Evolutionary conservation across 2,329 filamentous ascomycete species (phyloP), one percentile per base, ranked within the genome.

Genomic region (Pseudocercospora fuligena): DNA sequence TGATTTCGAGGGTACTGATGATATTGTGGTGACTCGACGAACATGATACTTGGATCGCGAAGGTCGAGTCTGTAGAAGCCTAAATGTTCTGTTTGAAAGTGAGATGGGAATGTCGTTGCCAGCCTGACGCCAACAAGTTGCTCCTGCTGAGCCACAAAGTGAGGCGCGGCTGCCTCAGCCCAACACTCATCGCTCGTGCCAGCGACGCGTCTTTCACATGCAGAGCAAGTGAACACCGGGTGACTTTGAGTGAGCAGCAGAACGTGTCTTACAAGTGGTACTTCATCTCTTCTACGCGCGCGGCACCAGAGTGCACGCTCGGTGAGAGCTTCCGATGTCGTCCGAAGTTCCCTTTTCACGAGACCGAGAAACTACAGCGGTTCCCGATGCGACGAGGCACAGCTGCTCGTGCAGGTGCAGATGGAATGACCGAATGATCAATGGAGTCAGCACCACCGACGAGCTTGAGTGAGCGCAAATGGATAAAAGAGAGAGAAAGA

Each of bases 101-200:
- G 19, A 25, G 40, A 60, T 46, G 58, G 7, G 58, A 47, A 31
- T 33, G 46, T 29, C 51, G 51, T 29, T 60, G 36, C 58, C 23
- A 46, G 58, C 16, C 46, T 49, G 58, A 60, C 36, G 19, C n/a
- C 25, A 27, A 14, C 23, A 29, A 47, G 16, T 47, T 12, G 58
- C n/a, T 47, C 25, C 19, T 47, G 25, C 58, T 60, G 58, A 61
- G 40, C 58, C 40, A 46, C 58, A 51, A 49, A 61, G 43, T 31
- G 27, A 47, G 58, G 25, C 58, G 51, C 51, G 51, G 19, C 16
- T 56, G 58, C 51, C 49, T 66, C 16, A 66, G 64, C 36, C 58
- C 31, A 25, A 21, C 47, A 23, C 19, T 16, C 47, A 27, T 23
- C 19, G 47, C 40, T 43, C 2, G n/a, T 19, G n/a, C 16, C 16